Percentiles rank a stretch among this genome's conserved stretches.
Conservation (phyloP, 768 basidiomycete species). For the Tephrocybe sp. region DNA sequence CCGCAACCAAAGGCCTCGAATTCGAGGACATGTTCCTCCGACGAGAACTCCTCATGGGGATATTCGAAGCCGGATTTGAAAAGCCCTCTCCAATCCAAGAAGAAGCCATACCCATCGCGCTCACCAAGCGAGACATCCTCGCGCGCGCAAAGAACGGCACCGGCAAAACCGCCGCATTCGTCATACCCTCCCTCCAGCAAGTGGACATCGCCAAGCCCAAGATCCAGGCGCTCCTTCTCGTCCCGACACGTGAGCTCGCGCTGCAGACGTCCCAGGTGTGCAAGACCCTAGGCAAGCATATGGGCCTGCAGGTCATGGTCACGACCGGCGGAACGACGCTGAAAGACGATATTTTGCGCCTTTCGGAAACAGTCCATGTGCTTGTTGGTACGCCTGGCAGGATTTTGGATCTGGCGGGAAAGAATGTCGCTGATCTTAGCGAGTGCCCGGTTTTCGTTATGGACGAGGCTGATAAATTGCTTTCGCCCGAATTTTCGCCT, state of each 20-base stretch:
- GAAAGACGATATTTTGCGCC: conserved; percentile 94
- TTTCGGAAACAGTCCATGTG: conserved; percentile 89
- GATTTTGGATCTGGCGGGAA: conserved; percentile 92
- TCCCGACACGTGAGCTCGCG: conserved; percentile 98
- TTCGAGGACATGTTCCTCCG: conserved; percentile 94
- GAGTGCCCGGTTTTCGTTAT: conserved; percentile 97
- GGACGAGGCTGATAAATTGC: conserved; percentile 99
- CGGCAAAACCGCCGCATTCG: conserved; percentile 98
- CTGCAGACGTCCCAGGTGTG: conserved; percentile 99
- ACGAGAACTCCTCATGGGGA: conserved; percentile 98
- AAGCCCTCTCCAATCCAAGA: conserved; percentile 98
- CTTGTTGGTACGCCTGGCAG: conserved; percentile 97
- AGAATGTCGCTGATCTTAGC: conserved; percentile 89
- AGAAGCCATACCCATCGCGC: conserved; percentile 94
- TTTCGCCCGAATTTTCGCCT: conserved; percentile 96
- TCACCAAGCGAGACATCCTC: conserved; percentile 90
- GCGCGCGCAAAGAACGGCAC: conserved; percentile 97
- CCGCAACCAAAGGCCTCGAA: conserved; percentile 87
- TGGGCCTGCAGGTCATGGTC: conserved; percentile 97
- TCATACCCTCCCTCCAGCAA: conserved; percentile 95
- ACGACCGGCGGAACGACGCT: conserved; percentile 98
- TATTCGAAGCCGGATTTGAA: conserved; percentile 98
- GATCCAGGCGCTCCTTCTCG: conserved; percentile 95
- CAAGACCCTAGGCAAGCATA: conserved; percentile 95
- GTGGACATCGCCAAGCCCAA: conserved; percentile 80